Base-by-base conservation (phyloP, 108 stramenopile species). In the Thalassiosira profunda region DNA sequence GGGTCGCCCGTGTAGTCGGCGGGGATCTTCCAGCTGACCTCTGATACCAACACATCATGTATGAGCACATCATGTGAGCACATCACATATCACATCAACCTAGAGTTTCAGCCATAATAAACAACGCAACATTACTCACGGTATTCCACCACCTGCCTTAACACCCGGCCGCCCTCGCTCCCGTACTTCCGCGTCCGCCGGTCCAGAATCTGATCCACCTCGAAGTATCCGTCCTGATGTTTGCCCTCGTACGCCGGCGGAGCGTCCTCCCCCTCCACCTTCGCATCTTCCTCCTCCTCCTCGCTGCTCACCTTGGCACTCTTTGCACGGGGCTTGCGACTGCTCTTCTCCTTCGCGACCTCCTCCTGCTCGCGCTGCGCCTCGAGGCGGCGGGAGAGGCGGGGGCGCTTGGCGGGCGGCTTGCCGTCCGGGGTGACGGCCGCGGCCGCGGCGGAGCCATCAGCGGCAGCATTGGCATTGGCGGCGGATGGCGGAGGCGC, bases 1-100 rank as follows among this genome's bases (percentile, higher is more conserved):
- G 38, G 51, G 25, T 49, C 37, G 2, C 37, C 26, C 0, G 47
- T 52, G 37, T 55, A 47, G 4, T 68, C 38, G 14, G 41, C 11
- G 2, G 68, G 68, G 9, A 37, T 62, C 71, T 63, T 72, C 71
- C 71, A 72, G 9, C 61, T 63, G 0, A 72, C 67, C 67, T 67
- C 9, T 3, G 23, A 2, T 18, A 43, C 21, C 10, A 33, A 29
- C 23, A 23, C 9, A 28, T 1, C 8, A 31, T 6, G 2, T 3
- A 26, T 44, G 8, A 37, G 6, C n/a, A 63, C 33, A 53, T 24
- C 21, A 8, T 31, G 29, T 1, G 1, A 53, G 4, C 25, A 2
- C 4, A 53, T 17, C 17, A 4, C 0, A 18, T 53, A 31, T 21
- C 18, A 31, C 4, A 56, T 4, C 8, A 38, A 34, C 14, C 12